Base-by-base conservation (phyloP, 1,284 basidiomycete species). In the Cutaneotrichosporon sp. region DNA sequence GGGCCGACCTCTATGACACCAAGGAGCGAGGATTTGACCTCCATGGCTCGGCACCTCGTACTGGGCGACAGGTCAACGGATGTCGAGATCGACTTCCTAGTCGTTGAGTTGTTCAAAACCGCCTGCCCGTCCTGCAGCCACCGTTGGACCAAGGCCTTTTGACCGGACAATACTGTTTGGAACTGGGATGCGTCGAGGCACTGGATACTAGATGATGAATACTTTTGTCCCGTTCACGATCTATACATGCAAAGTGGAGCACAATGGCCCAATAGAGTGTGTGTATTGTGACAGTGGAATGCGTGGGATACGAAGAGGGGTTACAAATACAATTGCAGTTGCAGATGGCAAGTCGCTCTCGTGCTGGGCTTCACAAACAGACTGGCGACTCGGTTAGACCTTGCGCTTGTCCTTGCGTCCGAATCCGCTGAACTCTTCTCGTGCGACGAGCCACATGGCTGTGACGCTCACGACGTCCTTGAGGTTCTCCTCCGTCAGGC, bases 391-490 rank as follows among this genome's bases (percentile, higher is more conserved):
- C 9, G 34, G 21, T 21, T 47, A 58, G 8, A 26, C 49, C 58
- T 40, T 60, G 47, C 58, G 58, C 49, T 60, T 60, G 70, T 83
- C 86, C 69, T 89, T 88, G 80, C 86, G 87, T 14, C 90, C 92
- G 53, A 97, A 85, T 3, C 95, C 94, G 1, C 92, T 92, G 78
- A 97, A 91, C 32, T 88, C 88, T 79, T 99, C 95, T 42, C 95
- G 83, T 0, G 97, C 91, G 36, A 96, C 89, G 57, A 99, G 81
- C 91, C 94, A 97, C 78, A 98, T 82, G 16, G 88, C 90, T 1
- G 92, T 97, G 50, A 88, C 89, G 69, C 88, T 90, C 61, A 97
- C 86, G 22, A 94, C 85, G 80, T 98, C 95, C 81, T 97, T 97
- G 78, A 97, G 88, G 80, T 97, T 93, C 78, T 97, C 94, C 58